These are phyloP conservation scores for Boletus semigastroideus DNA, from an alignment of 1,284 basidiomycete genomes.

Conservation along the genomic window DNA sequence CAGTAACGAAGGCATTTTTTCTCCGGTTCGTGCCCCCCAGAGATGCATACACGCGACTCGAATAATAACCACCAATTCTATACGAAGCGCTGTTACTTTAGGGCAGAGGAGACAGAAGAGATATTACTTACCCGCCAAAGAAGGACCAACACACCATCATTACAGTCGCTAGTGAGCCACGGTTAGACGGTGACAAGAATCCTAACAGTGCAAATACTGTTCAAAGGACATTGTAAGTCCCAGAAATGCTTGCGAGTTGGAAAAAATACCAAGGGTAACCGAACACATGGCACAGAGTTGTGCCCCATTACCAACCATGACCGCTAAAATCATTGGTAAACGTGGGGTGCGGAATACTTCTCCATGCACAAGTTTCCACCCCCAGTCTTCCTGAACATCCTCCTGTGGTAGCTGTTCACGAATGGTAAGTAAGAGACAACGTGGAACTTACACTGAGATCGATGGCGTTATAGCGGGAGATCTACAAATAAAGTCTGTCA, in stretches of 20 bases:
- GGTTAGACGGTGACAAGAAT: constrained; percentile 95
- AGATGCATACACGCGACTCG: constrained; percentile 81
- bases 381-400: constrained; percentile 97
- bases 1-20: constrained; percentile 86
- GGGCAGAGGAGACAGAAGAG: background rate
- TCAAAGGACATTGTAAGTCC: constrained; percentile 8
- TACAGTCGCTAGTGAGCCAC: constrained; percentile 92
- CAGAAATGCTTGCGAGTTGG: background rate
- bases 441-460: constrained; percentile 71
- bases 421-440: background rate
- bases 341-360: constrained; percentile 92
- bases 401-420: constrained; percentile 51
- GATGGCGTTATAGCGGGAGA: constrained; percentile 94
- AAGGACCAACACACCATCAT: constrained; percentile 97
- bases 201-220: constrained; percentile 93
- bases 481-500: constrained; percentile 55
- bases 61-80: constrained; percentile 88
- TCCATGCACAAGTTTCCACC: constrained; percentile 96
- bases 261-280: constrained; percentile 73
- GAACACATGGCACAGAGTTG: constrained; percentile 89
- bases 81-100: background rate
- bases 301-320: constrained; percentile 88
- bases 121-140: constrained; percentile 69
- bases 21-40: constrained; percentile 81
- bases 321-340: constrained; percentile 77